phyloP scores from a whole-genome alignment of 768 basidiomycete species.

The Strobilomyces dryophilus region DNA sequence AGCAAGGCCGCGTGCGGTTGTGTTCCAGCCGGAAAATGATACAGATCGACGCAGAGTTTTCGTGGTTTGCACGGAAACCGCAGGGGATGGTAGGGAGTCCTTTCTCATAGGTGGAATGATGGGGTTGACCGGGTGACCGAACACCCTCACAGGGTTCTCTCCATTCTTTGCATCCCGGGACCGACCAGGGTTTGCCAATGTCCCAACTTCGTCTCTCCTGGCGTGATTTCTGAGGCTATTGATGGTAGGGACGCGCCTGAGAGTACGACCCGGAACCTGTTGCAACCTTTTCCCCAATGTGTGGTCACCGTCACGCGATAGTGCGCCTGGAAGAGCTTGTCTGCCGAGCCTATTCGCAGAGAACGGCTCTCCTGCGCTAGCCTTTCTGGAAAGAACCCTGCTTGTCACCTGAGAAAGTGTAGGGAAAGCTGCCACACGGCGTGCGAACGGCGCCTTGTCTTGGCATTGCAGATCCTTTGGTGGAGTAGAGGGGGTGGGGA shows the following conservation, averaged over 20 bases:
- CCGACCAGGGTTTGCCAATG: conserved; percentile 6
- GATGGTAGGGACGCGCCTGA: conserved; percentile 8
- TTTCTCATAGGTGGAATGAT: conserved; percentile 10
- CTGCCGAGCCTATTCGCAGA: neutral
- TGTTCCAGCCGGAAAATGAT: conserved; percentile 19
- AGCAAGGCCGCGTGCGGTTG: neutral
- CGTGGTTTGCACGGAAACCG: neutral
- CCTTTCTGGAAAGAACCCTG: conserved; percentile 5
- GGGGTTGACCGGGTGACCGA: conserved; percentile 16
- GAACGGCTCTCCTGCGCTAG: neutral
- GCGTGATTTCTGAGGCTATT: conserved; percentile 3
- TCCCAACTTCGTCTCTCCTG: neutral
- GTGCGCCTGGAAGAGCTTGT: neutral
- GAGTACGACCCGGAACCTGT: neutral
- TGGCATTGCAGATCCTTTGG: neutral
- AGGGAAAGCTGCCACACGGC: conserved; percentile 4
- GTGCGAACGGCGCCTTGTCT: neutral
- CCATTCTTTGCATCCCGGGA: conserved; percentile 1
- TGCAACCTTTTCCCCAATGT: conserved; percentile 6
- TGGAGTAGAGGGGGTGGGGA: neutral
- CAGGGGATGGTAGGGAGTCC: conserved; percentile 11
- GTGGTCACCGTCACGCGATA: neutral
- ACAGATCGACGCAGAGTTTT: conserved; percentile 24
- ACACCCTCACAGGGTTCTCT: conserved; percentile 3
- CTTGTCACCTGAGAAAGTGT: conserved; percentile 20